phyloP scores from a whole-genome alignment of 176 grass and related monocot genomes.

The Eleusine indica region DNA sequence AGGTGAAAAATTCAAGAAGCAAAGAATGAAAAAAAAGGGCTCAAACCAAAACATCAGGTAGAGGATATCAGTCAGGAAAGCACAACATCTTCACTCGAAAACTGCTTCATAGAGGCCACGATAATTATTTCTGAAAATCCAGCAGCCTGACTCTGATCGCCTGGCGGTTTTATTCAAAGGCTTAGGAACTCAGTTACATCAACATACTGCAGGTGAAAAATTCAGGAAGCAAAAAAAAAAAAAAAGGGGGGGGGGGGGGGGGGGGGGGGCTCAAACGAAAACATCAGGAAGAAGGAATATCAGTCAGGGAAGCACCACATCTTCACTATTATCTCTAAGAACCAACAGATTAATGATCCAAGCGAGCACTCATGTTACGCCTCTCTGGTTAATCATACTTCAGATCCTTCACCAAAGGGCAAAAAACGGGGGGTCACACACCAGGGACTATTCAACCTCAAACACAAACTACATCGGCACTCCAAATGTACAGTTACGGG shows the following conservation, averaged over 20 bases:
- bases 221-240: background rate
- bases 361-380: background rate
- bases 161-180: background rate
- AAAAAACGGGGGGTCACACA: background rate
- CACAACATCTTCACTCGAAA: background rate
- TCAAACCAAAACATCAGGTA: background rate
- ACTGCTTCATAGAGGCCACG: too few species aligned
- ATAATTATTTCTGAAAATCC: background rate
- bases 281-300: background rate
- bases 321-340: background rate
- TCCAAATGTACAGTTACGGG: conserved; percentile 38
- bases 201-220: background rate
- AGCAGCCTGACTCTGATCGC: background rate
- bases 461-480: conserved; percentile 21
- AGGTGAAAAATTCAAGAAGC: background rate
- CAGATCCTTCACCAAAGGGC: background rate
- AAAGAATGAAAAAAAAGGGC: background rate
- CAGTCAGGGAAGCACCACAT: background rate
- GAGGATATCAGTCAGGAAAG: background rate
- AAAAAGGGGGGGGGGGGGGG: too few species aligned
- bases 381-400: background rate
- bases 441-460: background rate
- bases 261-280: background rate
- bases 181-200: too few species aligned
- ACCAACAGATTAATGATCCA: conserved; percentile 25